Percentiles rank a stretch among this genome's conserved stretches.
phyloP scores from a whole-genome alignment of 2,329 filamentous ascomycete species.

The Thermochaetoides dissita region DNA sequence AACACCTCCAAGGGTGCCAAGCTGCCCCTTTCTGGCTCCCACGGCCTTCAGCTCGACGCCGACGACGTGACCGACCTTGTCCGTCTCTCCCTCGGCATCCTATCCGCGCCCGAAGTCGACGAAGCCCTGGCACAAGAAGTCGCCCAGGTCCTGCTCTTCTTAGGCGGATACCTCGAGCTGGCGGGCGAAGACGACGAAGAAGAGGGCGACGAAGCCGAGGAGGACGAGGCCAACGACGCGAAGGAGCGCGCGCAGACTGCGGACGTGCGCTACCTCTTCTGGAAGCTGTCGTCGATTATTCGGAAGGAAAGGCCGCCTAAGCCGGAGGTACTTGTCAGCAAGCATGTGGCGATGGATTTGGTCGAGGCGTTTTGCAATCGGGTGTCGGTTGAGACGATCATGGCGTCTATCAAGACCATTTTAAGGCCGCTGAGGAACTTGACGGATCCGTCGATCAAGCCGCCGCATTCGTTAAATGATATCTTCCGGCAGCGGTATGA shows the following conservation, averaged over 20 bases:
- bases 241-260: constrained; percentile 27
- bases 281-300: constrained; percentile 63
- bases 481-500: constrained; percentile 57
- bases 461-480: constrained; percentile 58
- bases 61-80: constrained; percentile 50
- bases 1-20: constrained; percentile 37
- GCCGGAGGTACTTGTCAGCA: constrained; percentile 52
- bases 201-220: constrained; percentile 26
- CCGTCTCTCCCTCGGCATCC: constrained; percentile 32
- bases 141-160: constrained; percentile 69
- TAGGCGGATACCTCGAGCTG: constrained; percentile 49
- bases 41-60: constrained; percentile 53
- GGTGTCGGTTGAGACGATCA: constrained; percentile 42
- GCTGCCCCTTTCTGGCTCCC: constrained; percentile 52
- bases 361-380: constrained; percentile 55
- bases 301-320: constrained; percentile 58
- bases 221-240: constrained; percentile 31
- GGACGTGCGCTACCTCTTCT: constrained; percentile 59
- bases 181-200: constrained; percentile 25
- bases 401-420: constrained; percentile 47
- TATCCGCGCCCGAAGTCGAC: constrained; percentile 51
- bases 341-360: constrained; percentile 61
- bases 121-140: constrained; percentile 67
- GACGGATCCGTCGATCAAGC: constrained; percentile 62
- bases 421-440: constrained; percentile 60